phyloP scores from a whole-genome alignment of 164 flowering plant genomes.

The Umbellularia californica region DNA sequence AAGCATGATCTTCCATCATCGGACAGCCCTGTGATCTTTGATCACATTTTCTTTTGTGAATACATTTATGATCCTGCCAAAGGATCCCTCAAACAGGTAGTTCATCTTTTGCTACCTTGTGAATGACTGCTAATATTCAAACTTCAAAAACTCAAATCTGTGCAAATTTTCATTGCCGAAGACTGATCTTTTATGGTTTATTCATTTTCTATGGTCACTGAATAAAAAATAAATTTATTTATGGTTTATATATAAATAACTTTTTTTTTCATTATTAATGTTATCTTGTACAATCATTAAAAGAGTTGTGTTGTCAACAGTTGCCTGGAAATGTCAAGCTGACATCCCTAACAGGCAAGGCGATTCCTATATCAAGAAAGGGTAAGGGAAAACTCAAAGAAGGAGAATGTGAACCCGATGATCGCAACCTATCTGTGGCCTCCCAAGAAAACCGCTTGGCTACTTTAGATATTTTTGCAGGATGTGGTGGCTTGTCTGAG shows the following conservation, averaged over 20 bases:
- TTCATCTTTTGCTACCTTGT: background rate
- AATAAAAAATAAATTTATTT: too few relatives aligned
- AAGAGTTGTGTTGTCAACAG: slow-evolving; percentile 29
- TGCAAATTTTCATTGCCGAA: background rate
- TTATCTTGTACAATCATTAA: too few relatives aligned
- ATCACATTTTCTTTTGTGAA: slow-evolving; percentile 85
- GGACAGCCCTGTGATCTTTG: slow-evolving; percentile 42
- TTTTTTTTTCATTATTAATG: too few relatives aligned
- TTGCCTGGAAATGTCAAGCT: slow-evolving; percentile 56
- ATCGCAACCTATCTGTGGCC: slow-evolving; percentile 17
- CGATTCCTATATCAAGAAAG: slow-evolving; percentile 42
- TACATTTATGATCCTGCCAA: slow-evolving; percentile 66
- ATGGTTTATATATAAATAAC: too few relatives aligned
- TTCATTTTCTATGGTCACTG: too few relatives aligned
- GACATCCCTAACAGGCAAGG: slow-evolving; percentile 28
- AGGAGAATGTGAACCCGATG: slow-evolving; percentile 41
- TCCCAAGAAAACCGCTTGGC: slow-evolving; percentile 40
- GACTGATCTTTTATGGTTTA: background rate
- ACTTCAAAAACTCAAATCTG: background rate
- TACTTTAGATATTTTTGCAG: slow-evolving; percentile 95
- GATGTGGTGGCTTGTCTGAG: slow-evolving; percentile 97
- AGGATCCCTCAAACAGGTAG: slow-evolving; percentile 82
- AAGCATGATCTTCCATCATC: slow-evolving; percentile 54
- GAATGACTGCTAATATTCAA: background rate
- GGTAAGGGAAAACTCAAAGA: slow-evolving; percentile 74